Evolutionary conservation across 768 basidiomycete species (phyloP).

Genomic region (Lentinula raphanica): DNA sequence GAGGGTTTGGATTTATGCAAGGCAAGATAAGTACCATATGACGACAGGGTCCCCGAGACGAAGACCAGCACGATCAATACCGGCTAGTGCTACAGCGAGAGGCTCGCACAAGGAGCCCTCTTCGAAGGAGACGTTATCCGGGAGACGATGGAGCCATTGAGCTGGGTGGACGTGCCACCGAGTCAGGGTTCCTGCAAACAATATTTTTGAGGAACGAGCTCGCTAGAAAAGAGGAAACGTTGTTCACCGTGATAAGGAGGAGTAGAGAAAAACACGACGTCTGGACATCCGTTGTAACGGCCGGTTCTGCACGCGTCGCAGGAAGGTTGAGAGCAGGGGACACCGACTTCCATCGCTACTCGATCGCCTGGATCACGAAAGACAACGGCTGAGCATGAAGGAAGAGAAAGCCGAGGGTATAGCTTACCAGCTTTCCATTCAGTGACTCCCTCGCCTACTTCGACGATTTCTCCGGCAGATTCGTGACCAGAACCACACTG

Average conservation of each 20-base stretch:
- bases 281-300: slow-evolving; percentile 57
- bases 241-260: slow-evolving; percentile 59
- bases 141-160: slow-evolving; percentile 63
- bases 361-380: slow-evolving; percentile 42
- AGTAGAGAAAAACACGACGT: slow-evolving; percentile 64
- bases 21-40: slow-evolving; percentile 46
- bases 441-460: slow-evolving; percentile 61
- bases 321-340: slow-evolving; percentile 57
- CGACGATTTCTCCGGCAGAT: slow-evolving; percentile 62
- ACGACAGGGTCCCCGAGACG: slow-evolving; percentile 61
- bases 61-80: slow-evolving; percentile 59
- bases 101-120: slow-evolving; percentile 68
- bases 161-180: slow-evolving; percentile 66
- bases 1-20: not conserved
- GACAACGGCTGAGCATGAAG: no score
- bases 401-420: not conserved
- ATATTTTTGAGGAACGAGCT: not conserved
- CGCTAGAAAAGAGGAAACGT: not conserved
- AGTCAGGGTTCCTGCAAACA: slow-evolving; percentile 47
- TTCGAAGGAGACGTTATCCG: slow-evolving; percentile 56
- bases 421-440: slow-evolving; percentile 54
- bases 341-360: slow-evolving; percentile 66
- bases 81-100: slow-evolving; percentile 61
- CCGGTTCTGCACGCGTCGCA: slow-evolving; percentile 62
- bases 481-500: slow-evolving; percentile 70